Conservation (phyloP, 1,284 basidiomycete species). For the Fomitopsis palustris region DNA sequence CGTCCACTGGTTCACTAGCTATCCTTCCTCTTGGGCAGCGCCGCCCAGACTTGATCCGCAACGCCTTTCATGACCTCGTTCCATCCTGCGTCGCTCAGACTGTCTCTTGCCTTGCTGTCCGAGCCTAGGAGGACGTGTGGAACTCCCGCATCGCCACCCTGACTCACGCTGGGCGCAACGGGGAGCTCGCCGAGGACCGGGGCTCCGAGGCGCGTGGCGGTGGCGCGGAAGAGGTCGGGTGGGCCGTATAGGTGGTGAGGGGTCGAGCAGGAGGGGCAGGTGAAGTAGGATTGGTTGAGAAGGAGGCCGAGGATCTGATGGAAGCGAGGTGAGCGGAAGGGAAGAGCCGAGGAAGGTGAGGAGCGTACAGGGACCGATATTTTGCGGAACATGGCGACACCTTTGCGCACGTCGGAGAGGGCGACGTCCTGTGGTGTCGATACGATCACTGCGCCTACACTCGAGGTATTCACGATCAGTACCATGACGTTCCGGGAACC, state of each 20-base stretch:
- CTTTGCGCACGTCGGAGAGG: slow-evolving; percentile 88
- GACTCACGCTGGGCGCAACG: slow-evolving; percentile 75
- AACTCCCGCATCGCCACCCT: slow-evolving; percentile 71
- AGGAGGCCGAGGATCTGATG: slow-evolving; percentile 82
- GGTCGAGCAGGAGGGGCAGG: slow-evolving; percentile 74
- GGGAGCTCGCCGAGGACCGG: slow-evolving; percentile 84
- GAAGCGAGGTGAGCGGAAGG: not conserved
- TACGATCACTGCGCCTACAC: slow-evolving; percentile 81
- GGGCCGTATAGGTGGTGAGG: slow-evolving; percentile 82
- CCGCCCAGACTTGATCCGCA: slow-evolving; percentile 40
- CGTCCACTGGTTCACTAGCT: not conserved
- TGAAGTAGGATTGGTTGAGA: slow-evolving; percentile 89
- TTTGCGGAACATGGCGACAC: slow-evolving; percentile 92
- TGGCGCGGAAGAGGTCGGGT: slow-evolving; percentile 59
- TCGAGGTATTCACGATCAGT: not conserved
- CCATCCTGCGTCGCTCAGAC: slow-evolving; percentile 35
- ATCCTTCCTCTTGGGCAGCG: slow-evolving; percentile 7
- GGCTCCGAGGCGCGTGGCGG: slow-evolving; percentile 60
- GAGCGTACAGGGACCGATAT: slow-evolving; percentile 77
- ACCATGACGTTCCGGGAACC: not conserved
- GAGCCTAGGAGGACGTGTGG: slow-evolving; percentile 46
- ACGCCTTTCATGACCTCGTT: slow-evolving; percentile 41
- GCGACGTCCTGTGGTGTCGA: slow-evolving; percentile 97
- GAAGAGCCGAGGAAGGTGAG: not conserved
- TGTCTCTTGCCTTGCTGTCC: slow-evolving; percentile 17